phyloP scores from a whole-genome alignment of 371 early-diverging fungal genomes.

The Amoeboaphelidium occidentale region DNA sequence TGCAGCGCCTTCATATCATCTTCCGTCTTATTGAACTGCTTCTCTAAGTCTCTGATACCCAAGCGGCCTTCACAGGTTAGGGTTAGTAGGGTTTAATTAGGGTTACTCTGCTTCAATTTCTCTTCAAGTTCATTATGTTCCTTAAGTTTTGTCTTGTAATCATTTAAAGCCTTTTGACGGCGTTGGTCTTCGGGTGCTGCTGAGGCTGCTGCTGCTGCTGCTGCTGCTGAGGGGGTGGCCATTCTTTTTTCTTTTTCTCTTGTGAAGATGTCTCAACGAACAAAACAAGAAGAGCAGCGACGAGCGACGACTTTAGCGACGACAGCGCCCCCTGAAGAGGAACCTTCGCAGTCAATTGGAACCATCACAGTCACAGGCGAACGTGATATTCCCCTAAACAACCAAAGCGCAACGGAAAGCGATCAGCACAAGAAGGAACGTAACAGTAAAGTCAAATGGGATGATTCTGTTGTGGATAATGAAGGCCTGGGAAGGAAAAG shows the following conservation, averaged over 20 bases:
- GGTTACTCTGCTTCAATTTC: conserved; percentile 72
- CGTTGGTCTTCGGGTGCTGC: conserved; percentile 15
- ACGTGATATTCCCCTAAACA: too few relatives aligned
- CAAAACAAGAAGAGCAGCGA: too few relatives aligned
- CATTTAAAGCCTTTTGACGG: conserved; percentile 44
- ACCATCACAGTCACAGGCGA: too few relatives aligned
- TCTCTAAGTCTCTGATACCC: conserved; percentile 53
- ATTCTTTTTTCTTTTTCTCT: too few relatives aligned
- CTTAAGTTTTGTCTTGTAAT: conserved; percentile 60
- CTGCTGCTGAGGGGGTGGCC: too few relatives aligned
- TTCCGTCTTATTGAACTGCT: conserved; percentile 83
- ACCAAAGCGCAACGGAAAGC: too few relatives aligned
- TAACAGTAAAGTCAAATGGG: not conserved
- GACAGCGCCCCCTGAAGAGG: too few relatives aligned
- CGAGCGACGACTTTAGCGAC: too few relatives aligned
- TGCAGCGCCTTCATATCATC: conserved; percentile 95
- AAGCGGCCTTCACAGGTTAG: conserved; percentile 43
- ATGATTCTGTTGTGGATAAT: not conserved
- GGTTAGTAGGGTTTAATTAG: not conserved
- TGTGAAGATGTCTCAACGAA: too few relatives aligned
- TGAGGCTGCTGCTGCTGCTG: too few relatives aligned
- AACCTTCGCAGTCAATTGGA: too few relatives aligned
- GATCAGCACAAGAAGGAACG: too few relatives aligned
- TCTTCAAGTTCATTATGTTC: conserved; percentile 85
- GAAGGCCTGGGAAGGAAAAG: not conserved